phyloP scores from a whole-genome alignment of 306 rosid species.

The Quercus cerris region DNA sequence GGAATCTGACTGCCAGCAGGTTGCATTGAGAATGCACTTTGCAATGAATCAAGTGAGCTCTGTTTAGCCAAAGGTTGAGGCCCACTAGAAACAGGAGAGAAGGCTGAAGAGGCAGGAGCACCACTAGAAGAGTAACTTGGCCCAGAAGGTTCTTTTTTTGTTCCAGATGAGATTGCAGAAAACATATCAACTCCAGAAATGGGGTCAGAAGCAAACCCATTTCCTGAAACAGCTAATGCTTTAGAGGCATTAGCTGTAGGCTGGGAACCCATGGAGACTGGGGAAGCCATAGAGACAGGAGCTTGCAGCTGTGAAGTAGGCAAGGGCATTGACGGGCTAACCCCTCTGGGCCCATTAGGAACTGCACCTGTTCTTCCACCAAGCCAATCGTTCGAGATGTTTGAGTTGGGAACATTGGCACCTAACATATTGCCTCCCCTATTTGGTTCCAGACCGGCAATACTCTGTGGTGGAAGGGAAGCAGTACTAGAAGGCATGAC shows the following conservation, averaged over 20 bases:
- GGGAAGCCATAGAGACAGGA: constrained; percentile 38
- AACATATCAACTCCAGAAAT: constrained; percentile 50
- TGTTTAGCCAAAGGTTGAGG: constrained; percentile 49
- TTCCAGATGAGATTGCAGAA: constrained; percentile 44
- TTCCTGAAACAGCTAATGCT: constrained; percentile 61
- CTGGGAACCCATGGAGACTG: constrained; percentile 48
- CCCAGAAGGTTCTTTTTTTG: constrained; percentile 52
- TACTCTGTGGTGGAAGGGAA: constrained; percentile 53
- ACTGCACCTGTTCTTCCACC: constrained; percentile 46
- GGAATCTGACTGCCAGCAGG: constrained; percentile 49
- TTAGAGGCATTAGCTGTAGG: constrained; percentile 42
- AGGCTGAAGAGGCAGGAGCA: constrained; percentile 44
- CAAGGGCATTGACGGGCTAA: constrained; percentile 43
- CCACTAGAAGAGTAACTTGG: constrained; percentile 43
- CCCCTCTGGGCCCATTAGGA: constrained; percentile 62
- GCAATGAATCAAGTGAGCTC: constrained; percentile 63
- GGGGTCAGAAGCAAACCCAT: constrained; percentile 59
- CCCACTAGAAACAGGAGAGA: constrained; percentile 54
- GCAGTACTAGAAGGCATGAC: constrained; percentile 37
- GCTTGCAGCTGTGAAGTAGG: constrained; percentile 30
- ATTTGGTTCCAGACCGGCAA: constrained; percentile 38
- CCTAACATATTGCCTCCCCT: constrained; percentile 37
- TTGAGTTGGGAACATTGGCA: constrained; percentile 47
- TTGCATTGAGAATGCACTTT: constrained; percentile 56
- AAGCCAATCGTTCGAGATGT: constrained; percentile 61